These are phyloP conservation scores for Nothopassalora personata DNA, from an alignment of 2,329 filamentous ascomycete genomes.

Conservation along the genomic window DNA sequence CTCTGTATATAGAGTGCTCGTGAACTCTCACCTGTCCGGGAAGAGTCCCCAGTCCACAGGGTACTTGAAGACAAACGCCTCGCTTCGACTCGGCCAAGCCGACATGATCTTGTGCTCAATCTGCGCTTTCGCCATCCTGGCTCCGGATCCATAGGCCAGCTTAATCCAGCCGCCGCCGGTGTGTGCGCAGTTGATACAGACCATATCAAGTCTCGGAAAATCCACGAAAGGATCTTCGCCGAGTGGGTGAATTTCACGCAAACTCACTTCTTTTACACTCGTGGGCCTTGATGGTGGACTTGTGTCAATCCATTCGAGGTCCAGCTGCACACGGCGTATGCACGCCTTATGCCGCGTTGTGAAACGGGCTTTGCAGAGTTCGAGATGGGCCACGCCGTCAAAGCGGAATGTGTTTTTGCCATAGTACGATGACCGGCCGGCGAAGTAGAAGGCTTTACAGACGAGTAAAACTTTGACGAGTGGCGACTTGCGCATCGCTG, in stretches of 20 bases:
- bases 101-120: neutral
- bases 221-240: slow-evolving; percentile 2
- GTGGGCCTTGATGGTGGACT: neutral
- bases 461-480: slow-evolving; percentile 4
- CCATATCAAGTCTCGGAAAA: neutral
- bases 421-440: slow-evolving; percentile 7
- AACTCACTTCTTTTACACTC: neutral
- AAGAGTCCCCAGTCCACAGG: slow-evolving; percentile 3
- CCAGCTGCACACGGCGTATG: slow-evolving; percentile 1
- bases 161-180: neutral
- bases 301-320: slow-evolving; percentile 1
- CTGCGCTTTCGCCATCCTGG: slow-evolving; percentile 1
- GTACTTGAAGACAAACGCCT: slow-evolving; percentile 5
- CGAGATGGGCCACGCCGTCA: slow-evolving; percentile 1
- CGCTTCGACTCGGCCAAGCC: neutral
- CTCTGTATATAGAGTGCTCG: neutral
- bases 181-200: neutral
- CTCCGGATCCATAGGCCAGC: slow-evolving; percentile 1
- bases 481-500: slow-evolving; percentile 3
- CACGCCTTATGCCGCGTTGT: neutral
- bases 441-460: slow-evolving; percentile 9
- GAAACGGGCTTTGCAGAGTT: neutral
- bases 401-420: slow-evolving; percentile 7
- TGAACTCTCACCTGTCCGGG: neutral
- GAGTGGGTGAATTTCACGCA: neutral